Conservation (phyloP, 371 early-diverging fungal genomes). For the Paraphysoderma sedebokerense region DNA sequence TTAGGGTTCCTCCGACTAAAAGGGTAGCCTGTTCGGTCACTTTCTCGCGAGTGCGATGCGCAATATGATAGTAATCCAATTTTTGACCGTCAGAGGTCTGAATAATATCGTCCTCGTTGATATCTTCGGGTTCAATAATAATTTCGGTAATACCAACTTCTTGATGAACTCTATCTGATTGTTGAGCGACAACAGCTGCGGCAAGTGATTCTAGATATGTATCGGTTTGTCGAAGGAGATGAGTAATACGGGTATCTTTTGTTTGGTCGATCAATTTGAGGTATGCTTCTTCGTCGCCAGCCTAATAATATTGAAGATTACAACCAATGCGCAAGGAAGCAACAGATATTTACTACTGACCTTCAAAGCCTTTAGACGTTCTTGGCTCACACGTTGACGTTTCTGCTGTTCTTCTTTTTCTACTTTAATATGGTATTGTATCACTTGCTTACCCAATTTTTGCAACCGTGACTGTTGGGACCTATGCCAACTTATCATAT, state of each 20-base stretch:
- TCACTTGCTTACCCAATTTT: slow-evolving; percentile 55
- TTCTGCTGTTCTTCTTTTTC: slow-evolving; percentile 84
- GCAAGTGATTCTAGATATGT: slow-evolving; percentile 62
- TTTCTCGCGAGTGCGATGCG: slow-evolving; percentile 64
- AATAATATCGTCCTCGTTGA: slow-evolving; percentile 36
- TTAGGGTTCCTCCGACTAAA: slow-evolving; percentile 70
- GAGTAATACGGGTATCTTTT: slow-evolving; percentile 83
- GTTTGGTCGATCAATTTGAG: slow-evolving; percentile 78
- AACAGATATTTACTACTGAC: slow-evolving; percentile 8
- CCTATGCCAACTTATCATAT: slow-evolving; percentile 48
- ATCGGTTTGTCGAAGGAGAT: slow-evolving; percentile 74
- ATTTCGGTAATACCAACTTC: no score
- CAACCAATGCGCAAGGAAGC: neutral
- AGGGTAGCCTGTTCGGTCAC: slow-evolving; percentile 59
- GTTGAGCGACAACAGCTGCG: slow-evolving; percentile 57
- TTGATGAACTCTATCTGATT: no score
- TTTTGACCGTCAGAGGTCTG: slow-evolving; percentile 23
- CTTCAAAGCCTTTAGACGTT: slow-evolving; percentile 85
- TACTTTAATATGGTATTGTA: slow-evolving; percentile 54
- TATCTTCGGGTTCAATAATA: slow-evolving; percentile 12
- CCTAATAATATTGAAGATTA: slow-evolving; percentile 4
- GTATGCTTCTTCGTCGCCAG: slow-evolving; percentile 90
- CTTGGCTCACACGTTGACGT: slow-evolving; percentile 57
- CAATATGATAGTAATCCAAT: slow-evolving; percentile 66
- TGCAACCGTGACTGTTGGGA: slow-evolving; percentile 39